phyloP scores from a whole-genome alignment of 805 yeast species.

The Torulaspora microellipsoides region DNA sequence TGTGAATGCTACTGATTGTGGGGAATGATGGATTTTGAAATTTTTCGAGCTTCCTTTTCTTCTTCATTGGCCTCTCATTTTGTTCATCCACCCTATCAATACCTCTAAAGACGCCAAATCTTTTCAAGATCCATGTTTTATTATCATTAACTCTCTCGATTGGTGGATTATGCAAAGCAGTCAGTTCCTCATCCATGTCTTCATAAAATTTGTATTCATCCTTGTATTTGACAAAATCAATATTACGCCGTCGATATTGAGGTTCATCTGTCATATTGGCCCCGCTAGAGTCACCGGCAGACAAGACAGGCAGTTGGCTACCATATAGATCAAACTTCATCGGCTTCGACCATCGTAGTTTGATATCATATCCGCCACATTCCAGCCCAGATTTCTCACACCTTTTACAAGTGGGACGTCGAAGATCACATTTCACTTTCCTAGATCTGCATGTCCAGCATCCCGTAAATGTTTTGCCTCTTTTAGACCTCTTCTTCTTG shows the following conservation, averaged over 20 bases:
- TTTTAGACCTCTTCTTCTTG: constrained; percentile 13
- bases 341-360: constrained; percentile 68
- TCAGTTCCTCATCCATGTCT: constrained; percentile 71
- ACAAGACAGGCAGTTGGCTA: constrained; percentile 13
- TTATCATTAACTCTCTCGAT: constrained; percentile 38
- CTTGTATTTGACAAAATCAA: constrained; percentile 72
- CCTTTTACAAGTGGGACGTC: constrained; percentile 63
- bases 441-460: constrained; percentile 84
- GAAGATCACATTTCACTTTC: constrained; percentile 75
- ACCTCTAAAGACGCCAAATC: constrained; percentile 77
- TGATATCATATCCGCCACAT: constrained; percentile 82
- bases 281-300: constrained; percentile 11
- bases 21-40: not conserved
- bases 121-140: constrained; percentile 59
- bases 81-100: constrained; percentile 24
- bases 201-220: constrained; percentile 67
- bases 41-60: constrained; percentile 1
- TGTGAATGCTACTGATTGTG: not conserved
- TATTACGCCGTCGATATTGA: constrained; percentile 62
- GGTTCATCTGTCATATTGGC: constrained; percentile 37
- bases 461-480: constrained; percentile 76
- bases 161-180: constrained; percentile 43
- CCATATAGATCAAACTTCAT: constrained; percentile 47
- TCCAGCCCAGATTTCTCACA: constrained; percentile 62
- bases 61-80: constrained; percentile 10